Percentiles rank a stretch among this genome's conserved stretches.
Evolutionary conservation across 495 filamentous ascomycete species (phyloP).

Genomic region (Aspergillus indologenus): DNA sequence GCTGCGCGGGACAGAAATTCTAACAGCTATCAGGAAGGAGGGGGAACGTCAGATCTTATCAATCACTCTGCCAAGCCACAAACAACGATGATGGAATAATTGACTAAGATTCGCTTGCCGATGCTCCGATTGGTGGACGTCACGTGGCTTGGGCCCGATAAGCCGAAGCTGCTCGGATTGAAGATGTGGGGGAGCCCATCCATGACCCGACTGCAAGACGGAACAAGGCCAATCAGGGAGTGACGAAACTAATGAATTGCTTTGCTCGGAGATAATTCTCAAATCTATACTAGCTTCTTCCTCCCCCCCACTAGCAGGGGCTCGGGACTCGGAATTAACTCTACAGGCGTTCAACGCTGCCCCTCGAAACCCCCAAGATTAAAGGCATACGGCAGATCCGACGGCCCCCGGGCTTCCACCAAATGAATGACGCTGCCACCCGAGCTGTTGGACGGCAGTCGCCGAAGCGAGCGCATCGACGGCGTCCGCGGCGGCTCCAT

Average conservation of each 20-base stretch:
- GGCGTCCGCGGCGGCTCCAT: conserved; percentile 26
- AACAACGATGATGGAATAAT: conserved; percentile 4
- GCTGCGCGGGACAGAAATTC: no score
- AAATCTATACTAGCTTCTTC: not conserved
- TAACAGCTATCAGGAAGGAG: not conserved
- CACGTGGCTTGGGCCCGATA: not conserved
- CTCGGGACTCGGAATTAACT: no score
- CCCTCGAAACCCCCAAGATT: conserved; percentile 13
- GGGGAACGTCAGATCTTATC: conserved; percentile 18
- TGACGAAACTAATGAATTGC: not conserved
- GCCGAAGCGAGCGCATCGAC: conserved; percentile 37
- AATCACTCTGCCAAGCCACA: conserved; percentile 17
- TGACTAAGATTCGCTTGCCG: not conserved
- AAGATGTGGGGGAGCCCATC: not conserved
- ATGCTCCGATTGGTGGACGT: not conserved
- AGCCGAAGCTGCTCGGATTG: not conserved
- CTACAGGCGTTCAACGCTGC: conserved; percentile 13
- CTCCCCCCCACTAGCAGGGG: not conserved
- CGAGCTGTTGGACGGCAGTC: conserved; percentile 36
- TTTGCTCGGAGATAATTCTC: not conserved
- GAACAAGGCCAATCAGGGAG: not conserved
- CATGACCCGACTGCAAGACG: not conserved
- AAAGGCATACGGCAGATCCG: conserved; percentile 47
- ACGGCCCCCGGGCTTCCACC: conserved; percentile 31
- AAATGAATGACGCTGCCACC: conserved; percentile 48